A percentile compares a stretch with the other conserved stretches of the same genome.
Conservation (phyloP, 441 rosid genomes). For the California macrophylla region DNA sequence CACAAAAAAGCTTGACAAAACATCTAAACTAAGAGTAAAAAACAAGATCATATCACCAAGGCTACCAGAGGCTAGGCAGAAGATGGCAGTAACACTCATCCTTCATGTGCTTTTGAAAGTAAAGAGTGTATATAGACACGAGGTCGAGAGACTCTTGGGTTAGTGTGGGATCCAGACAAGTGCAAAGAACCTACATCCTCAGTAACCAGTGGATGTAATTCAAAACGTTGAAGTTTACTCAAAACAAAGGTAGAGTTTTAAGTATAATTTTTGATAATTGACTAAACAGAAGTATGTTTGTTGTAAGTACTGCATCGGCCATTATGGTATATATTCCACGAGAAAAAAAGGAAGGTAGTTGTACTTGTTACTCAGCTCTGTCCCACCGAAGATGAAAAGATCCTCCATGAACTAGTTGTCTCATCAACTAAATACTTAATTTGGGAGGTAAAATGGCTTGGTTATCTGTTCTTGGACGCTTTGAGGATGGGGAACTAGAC, state of each 20-base stretch:
- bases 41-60: no score
- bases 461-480: conserved; percentile 38
- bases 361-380: conserved; percentile 19
- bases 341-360: conserved; percentile 10
- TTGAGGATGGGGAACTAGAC: conserved; percentile 29
- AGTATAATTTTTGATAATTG: conserved; percentile 11
- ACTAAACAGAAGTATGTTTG: conserved; percentile 12
- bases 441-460: conserved; percentile 17
- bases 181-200: neutral
- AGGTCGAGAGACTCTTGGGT: neutral
- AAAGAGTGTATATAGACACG: no score
- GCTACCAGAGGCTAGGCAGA: no score
- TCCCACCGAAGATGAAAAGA: conserved; percentile 16
- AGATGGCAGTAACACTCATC: no score
- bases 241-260: conserved; percentile 14
- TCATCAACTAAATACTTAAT: conserved; percentile 11
- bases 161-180: neutral
- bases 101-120: no score
- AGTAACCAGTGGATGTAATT: neutral
- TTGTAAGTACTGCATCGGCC: neutral
- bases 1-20: neutral
- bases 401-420: conserved; percentile 13
- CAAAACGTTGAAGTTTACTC: conserved; percentile 9
- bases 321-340: neutral
- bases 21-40: neutral